Percentiles rank a stretch among this genome's conserved stretches.
These are phyloP conservation scores for Alternaria metachromatica DNA, from an alignment of 2,329 filamentous ascomycete genomes.

Conservation along the genomic window DNA sequence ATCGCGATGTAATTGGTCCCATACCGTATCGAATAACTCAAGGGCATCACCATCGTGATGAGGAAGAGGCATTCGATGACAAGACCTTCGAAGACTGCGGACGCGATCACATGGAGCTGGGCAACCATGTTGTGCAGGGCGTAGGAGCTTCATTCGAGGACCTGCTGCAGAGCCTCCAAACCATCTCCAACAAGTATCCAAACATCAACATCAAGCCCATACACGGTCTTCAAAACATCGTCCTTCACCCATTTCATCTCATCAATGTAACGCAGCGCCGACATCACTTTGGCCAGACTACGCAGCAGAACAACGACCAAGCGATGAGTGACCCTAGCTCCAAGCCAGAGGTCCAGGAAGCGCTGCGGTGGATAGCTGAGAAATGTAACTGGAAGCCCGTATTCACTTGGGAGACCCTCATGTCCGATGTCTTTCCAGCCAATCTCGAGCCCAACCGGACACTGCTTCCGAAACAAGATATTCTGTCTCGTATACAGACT, in stretches of 20 bases:
- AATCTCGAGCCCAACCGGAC: slow-evolving; percentile 40
- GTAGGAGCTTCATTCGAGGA: slow-evolving; percentile 43
- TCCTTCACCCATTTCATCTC: slow-evolving; percentile 44
- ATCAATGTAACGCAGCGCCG: slow-evolving; percentile 43
- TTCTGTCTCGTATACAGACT: slow-evolving; percentile 37
- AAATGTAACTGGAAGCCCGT: slow-evolving; percentile 45
- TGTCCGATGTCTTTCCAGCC: slow-evolving; percentile 47
- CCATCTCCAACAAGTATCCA: slow-evolving; percentile 40
- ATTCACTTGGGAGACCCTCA: slow-evolving; percentile 44
- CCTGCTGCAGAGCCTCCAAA: slow-evolving; percentile 39
- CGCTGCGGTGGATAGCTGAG: slow-evolving; percentile 40
- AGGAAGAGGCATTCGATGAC: slow-evolving; percentile 46
- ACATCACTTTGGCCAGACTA: slow-evolving; percentile 28
- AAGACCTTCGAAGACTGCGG: slow-evolving; percentile 41
- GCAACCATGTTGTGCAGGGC: slow-evolving; percentile 43
- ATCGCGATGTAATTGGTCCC: slow-evolving; percentile 41
- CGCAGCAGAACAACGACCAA: slow-evolving; percentile 17
- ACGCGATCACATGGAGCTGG: slow-evolving; percentile 44
- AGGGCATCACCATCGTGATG: slow-evolving; percentile 43
- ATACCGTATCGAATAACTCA: slow-evolving; percentile 44
- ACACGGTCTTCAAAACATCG: slow-evolving; percentile 34
- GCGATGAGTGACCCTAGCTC: slow-evolving; percentile 34
- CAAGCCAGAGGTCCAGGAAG: slow-evolving; percentile 40
- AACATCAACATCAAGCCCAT: slow-evolving; percentile 43
- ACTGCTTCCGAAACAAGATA: slow-evolving; percentile 40